Evolutionary conservation across 2,329 filamentous ascomycete genomes (phyloP).

Genomic region (Xenoacremonium recifei): DNA sequence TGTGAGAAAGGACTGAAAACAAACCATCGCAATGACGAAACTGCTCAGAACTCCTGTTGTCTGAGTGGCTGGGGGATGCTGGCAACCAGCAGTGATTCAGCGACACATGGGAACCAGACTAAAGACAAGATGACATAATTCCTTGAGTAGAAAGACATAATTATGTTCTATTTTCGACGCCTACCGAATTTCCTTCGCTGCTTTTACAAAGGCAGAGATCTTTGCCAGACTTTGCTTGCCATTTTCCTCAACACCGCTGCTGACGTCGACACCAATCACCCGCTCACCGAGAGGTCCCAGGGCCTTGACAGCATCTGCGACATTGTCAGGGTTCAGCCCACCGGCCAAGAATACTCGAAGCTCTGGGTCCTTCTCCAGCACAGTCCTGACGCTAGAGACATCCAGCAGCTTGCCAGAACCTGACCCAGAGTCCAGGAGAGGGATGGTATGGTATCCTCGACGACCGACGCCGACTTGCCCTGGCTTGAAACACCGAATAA

Average conservation of each 20-base stretch:
- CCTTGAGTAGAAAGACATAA: too few species aligned
- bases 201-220: slow-evolving; percentile 77
- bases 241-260: slow-evolving; percentile 85
- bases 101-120: too few species aligned
- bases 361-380: slow-evolving; percentile 66
- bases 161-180: slow-evolving; percentile 12
- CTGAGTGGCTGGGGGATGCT: too few species aligned
- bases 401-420: slow-evolving; percentile 82
- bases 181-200: slow-evolving; percentile 62
- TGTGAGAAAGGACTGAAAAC: too few species aligned
- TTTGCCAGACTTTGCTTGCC: slow-evolving; percentile 78
- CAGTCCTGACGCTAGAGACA: slow-evolving; percentile 62
- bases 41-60: too few species aligned
- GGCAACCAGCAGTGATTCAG: too few species aligned
- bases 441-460: slow-evolving; percentile 78
- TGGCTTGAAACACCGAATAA: slow-evolving; percentile 82
- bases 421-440: slow-evolving; percentile 82
- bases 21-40: too few species aligned
- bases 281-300: slow-evolving; percentile 60
- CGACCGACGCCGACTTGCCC: slow-evolving; percentile 67
- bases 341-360: slow-evolving; percentile 80
- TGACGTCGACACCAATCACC: slow-evolving; percentile 85
- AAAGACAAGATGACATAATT: too few species aligned
- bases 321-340: slow-evolving; percentile 78
- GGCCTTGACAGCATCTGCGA: slow-evolving; percentile 61